These are phyloP conservation scores for Xylaria sp. DNA, from an alignment of 2,329 filamentous ascomycete species.

Conservation along the genomic window DNA sequence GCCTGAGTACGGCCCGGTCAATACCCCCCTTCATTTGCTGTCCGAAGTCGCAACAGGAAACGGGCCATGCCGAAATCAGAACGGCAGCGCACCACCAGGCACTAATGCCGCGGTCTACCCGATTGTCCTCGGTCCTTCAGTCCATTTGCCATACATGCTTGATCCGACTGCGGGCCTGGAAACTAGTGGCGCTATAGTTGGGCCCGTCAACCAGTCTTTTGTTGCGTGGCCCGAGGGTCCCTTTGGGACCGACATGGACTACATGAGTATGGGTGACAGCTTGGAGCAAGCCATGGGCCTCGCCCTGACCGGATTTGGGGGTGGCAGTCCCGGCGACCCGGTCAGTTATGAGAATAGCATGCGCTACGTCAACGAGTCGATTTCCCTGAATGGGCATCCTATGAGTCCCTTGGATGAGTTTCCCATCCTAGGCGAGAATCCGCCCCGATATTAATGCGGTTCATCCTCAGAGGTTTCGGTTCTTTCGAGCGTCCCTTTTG, in stretches of 20 bases:
- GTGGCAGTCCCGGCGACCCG: constrained; percentile 35
- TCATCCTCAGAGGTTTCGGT: no score
- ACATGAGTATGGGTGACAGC: constrained; percentile 45
- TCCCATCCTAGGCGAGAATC: no score
- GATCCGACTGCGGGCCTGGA: constrained; percentile 32
- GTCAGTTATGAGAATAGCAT: constrained; percentile 35
- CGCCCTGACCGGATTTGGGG: constrained; percentile 46
- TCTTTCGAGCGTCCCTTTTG: no score
- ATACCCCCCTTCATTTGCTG: constrained; percentile 61
- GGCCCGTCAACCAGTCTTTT: constrained; percentile 11
- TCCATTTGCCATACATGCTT: constrained; percentile 47
- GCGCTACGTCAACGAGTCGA: no score
- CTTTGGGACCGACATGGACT: constrained; percentile 44
- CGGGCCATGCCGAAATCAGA: constrained; percentile 40
- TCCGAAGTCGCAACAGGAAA: constrained; percentile 61
- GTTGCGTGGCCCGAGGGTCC: constrained; percentile 41
- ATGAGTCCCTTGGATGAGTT: no score
- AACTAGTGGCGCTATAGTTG: no score
- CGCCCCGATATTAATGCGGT: no score
- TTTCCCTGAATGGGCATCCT: no score
- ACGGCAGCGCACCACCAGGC: no score
- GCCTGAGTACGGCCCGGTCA: constrained; percentile 44
- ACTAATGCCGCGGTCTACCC: no score
- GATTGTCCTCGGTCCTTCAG: background rate
- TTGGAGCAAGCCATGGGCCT: constrained; percentile 53